Base-by-base conservation (phyloP, 2,329 filamentous ascomycete species). In the Penicillium psychrosexuale region DNA sequence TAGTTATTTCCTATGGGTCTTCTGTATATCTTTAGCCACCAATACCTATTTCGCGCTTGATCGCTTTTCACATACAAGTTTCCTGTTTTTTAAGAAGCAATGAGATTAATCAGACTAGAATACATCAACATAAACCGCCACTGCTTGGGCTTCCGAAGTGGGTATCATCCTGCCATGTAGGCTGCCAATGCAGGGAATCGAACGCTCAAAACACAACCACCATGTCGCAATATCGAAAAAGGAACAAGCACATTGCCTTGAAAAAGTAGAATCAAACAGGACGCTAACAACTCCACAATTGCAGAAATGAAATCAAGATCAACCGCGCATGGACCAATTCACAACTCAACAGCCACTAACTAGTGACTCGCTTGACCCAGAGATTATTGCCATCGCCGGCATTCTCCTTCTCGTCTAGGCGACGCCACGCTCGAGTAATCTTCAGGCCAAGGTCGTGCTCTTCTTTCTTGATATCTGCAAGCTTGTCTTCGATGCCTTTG, bases 361-460 rank as follows among this genome's bases (percentile, higher is more conserved):
- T 83, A 19, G 89, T 91, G 57, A 91, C 86, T 60, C 90, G 81
- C 66, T 87, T 82, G 47, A 95, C 88, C 90, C 90, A 95, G 9
- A 95, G 74, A 30, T 83, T 83, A 11, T 83, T 84, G 65, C 89
- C 63, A 54, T 72, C 71, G 31, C 73, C 72, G 52, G 70, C 71
- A 24, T 61, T 62, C 43, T 75, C 70, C 49, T 87, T 82, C 60
- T 86, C 82, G 64, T 92, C 88, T 63, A 85, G 80, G 45, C 89
- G 82, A 76, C 90, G 92, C 74, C 89, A 87, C 9, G 88, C 86
- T 22, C 88, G 78, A 69, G 90, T 84, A 51, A 94, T 77, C 71
- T 86, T 87, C 65, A 94, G 75, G 1, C 90, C 90, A 39, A 92
- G 75, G 53, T 94, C 89, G 66, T 93, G 88, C 72, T 91, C 87